Percentiles rank a stretch among this genome's conserved stretches.
These are phyloP conservation scores for Cunninghamia lanceolata DNA, from an alignment of 75 land plant genomes.

Conservation along the genomic window DNA sequence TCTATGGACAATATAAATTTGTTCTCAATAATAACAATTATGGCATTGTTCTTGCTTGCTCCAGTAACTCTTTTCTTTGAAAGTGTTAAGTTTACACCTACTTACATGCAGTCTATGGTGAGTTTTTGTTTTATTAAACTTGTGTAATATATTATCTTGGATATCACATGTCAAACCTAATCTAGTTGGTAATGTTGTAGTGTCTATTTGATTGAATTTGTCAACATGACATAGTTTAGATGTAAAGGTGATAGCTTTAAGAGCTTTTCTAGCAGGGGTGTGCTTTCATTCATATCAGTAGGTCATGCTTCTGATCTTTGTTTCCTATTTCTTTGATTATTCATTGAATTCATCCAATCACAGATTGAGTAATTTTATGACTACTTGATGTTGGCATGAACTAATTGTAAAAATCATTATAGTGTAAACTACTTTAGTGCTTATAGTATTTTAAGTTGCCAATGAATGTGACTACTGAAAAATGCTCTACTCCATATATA, in stretches of 20 bases:
- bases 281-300: slow-evolving; percentile 94
- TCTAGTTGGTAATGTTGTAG: neutral
- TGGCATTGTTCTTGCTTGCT: slow-evolving; percentile 73
- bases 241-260: slow-evolving; percentile 50
- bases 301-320: slow-evolving; percentile 23
- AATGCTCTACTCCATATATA: too few species aligned
- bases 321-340: neutral
- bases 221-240: slow-evolving; percentile 60
- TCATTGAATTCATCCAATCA: neutral
- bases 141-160: too few species aligned
- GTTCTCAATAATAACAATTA: slow-evolving; percentile 44
- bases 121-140: too few species aligned
- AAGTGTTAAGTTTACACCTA: too few species aligned
- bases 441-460: neutral
- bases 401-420: neutral
- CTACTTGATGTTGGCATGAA: neutral
- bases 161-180: neutral
- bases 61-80: slow-evolving; percentile 62
- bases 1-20: too few species aligned
- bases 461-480: neutral
- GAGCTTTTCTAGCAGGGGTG: slow-evolving; percentile 69
- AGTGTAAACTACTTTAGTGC: neutral
- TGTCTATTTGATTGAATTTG: slow-evolving; percentile 7
- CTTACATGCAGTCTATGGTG: too few species aligned
- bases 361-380: neutral